phyloP scores from a whole-genome alignment of 306 rosid species.

The Ochetophila trinervis region DNA sequence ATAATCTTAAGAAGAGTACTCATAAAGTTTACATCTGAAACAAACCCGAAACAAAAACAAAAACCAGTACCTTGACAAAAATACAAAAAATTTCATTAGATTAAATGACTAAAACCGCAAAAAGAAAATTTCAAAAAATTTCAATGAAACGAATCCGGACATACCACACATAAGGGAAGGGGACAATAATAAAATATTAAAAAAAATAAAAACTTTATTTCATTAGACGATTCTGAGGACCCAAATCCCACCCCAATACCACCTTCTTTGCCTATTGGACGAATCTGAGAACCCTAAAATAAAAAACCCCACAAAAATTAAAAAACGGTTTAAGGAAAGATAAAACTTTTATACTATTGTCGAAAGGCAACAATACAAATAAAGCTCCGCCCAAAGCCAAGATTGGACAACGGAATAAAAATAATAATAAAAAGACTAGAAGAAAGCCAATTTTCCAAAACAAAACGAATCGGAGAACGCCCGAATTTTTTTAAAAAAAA shows the following conservation, averaged over 20 bases:
- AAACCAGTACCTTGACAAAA: too few species aligned
- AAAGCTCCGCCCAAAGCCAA: too few species aligned
- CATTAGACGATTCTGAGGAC: neutral
- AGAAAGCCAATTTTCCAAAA: neutral
- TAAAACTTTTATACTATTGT: neutral
- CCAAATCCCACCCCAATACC: neutral
- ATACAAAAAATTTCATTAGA: too few species aligned
- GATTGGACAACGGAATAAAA: neutral
- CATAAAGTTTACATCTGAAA: neutral
- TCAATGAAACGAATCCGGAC: neutral
- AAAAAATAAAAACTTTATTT: too few species aligned
- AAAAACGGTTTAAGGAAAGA: neutral
- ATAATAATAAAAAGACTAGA: neutral
- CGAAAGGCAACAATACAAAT: neutral
- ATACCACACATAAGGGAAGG: neutral
- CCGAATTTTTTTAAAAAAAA: too few species aligned
- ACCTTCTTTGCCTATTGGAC: neutral
- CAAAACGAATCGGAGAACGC: neutral
- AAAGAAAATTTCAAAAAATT: neutral
- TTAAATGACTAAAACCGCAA: neutral
- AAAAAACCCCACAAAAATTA: neutral
- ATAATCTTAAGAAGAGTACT: neutral
- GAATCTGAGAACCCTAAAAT: slow-evolving; percentile 1
- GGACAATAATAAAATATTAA: too few species aligned
- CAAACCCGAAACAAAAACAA: too few species aligned